phyloP scores from a whole-genome alignment of 495 filamentous ascomycete species.

The Xylaria cubensis region DNA sequence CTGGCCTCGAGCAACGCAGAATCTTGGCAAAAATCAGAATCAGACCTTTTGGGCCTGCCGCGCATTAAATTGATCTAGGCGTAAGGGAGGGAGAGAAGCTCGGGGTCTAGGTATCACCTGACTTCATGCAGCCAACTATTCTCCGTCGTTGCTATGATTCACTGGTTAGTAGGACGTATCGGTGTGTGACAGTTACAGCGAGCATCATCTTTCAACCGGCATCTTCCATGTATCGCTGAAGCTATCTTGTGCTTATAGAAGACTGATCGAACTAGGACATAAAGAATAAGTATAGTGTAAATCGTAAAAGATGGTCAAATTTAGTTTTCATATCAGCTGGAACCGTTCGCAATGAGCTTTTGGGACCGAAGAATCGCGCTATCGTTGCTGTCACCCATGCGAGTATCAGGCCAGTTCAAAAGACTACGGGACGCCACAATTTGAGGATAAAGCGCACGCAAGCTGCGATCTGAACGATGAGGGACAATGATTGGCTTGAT shows the following conservation, averaged over 20 bases:
- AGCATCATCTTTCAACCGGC: not conserved
- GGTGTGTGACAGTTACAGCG: not conserved
- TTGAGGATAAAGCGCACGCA: not conserved
- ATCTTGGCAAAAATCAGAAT: not conserved
- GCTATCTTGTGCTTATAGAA: not conserved
- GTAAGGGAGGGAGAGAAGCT: not conserved
- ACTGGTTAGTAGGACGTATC: not conserved
- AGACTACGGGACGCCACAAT: conserved; percentile 4
- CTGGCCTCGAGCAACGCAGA: not conserved
- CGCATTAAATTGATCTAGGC: not conserved
- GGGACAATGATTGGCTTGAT: not conserved
- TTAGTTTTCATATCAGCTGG: not conserved
- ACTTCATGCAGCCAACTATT: not conserved
- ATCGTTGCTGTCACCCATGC: not conserved
- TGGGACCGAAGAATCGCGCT: not conserved
- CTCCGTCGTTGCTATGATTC: not conserved
- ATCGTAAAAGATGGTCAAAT: not conserved
- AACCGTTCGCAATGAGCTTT: not conserved
- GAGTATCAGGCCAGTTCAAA: not conserved
- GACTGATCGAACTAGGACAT: not conserved
- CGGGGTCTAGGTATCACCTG: not conserved
- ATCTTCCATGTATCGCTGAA: not conserved
- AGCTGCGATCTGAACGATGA: not conserved
- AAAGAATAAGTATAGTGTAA: not conserved
- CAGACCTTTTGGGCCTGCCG: not conserved